Evolutionary conservation across 768 basidiomycete genomes (phyloP).

Genomic region (Leucocoprinus birnbaumii): DNA sequence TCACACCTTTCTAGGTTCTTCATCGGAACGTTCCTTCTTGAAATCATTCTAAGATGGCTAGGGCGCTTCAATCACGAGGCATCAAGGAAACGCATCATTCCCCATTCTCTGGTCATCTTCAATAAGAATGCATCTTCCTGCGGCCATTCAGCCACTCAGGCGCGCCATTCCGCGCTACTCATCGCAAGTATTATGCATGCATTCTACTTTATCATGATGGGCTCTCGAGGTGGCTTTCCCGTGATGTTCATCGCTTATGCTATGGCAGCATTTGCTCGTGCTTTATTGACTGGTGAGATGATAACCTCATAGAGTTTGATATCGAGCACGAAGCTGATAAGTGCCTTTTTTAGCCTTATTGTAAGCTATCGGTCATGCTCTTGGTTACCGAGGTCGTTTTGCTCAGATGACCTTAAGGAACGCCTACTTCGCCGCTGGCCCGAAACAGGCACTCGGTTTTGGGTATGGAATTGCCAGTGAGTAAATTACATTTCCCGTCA

Average conservation of each 20-base stretch:
- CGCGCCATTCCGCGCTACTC: conserved; percentile 36
- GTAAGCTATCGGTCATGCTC: conserved; percentile 22
- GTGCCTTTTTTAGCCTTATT: conserved; percentile 25
- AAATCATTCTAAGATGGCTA: conserved; percentile 38
- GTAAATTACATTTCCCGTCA: no score
- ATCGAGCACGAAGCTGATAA: not conserved
- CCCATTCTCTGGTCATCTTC: conserved; percentile 18
- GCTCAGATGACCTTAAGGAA: conserved; percentile 32
- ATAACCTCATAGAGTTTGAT: conserved; percentile 1
- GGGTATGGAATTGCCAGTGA: conserved; percentile 48
- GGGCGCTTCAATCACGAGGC: conserved; percentile 31
- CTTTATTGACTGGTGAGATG: conserved; percentile 43
- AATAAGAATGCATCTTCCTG: conserved; percentile 4
- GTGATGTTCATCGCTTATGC: conserved; percentile 45
- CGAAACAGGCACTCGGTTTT: conserved; percentile 39
- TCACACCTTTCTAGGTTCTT: conserved; percentile 33
- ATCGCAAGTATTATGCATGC: conserved; percentile 38
- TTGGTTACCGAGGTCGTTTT: not conserved
- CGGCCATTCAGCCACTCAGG: conserved; percentile 37
- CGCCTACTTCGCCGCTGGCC: conserved; percentile 39
- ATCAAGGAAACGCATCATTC: conserved; percentile 16
- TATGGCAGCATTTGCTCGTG: conserved; percentile 43
- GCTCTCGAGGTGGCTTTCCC: conserved; percentile 36
- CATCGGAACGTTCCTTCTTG: conserved; percentile 44
- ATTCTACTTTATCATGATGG: conserved; percentile 48